These are phyloP conservation scores for Cinchona pubescens DNA, from an alignment of 257 asterid genomes.

Conservation along the genomic window DNA sequence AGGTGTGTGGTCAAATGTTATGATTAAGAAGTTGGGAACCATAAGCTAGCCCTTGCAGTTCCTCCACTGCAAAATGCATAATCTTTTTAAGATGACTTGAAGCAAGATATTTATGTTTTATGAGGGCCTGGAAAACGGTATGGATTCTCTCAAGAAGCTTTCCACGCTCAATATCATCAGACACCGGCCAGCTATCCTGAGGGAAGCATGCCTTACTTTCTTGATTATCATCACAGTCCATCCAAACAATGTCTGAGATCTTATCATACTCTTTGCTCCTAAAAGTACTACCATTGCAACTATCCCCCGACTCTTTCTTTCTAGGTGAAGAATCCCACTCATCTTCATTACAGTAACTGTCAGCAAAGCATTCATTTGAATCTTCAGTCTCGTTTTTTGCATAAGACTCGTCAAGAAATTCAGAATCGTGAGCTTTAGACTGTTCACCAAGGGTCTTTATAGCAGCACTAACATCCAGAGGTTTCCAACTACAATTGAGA, in stretches of 20 bases:
- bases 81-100: constrained; percentile 85
- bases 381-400: constrained; percentile 42
- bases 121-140: constrained; percentile 57
- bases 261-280: constrained; percentile 55
- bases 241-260: constrained; percentile 64
- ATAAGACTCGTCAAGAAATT: constrained; percentile 46
- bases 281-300: constrained; percentile 33
- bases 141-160: constrained; percentile 81
- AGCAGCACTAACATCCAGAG: constrained; percentile 63
- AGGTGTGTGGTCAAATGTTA: constrained; percentile 70
- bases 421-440: constrained; percentile 41
- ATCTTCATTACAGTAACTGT: constrained; percentile 53
- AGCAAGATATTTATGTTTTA: constrained; percentile 65
- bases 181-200: constrained; percentile 64
- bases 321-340: constrained; percentile 62
- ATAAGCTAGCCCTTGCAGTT: constrained; percentile 68
- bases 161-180: constrained; percentile 81
- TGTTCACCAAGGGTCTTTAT: constrained; percentile 46
- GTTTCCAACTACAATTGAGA: constrained; percentile 79
- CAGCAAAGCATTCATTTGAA: constrained; percentile 59
- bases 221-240: constrained; percentile 75
- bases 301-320: constrained; percentile 41
- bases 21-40: constrained; percentile 67
- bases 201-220: constrained; percentile 44
- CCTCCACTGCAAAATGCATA: constrained; percentile 80